Percentiles rank a stretch among this genome's conserved stretches.
phyloP scores from a whole-genome alignment of 108 stramenopile genomes.

The Aurantiochytrium sp. region DNA sequence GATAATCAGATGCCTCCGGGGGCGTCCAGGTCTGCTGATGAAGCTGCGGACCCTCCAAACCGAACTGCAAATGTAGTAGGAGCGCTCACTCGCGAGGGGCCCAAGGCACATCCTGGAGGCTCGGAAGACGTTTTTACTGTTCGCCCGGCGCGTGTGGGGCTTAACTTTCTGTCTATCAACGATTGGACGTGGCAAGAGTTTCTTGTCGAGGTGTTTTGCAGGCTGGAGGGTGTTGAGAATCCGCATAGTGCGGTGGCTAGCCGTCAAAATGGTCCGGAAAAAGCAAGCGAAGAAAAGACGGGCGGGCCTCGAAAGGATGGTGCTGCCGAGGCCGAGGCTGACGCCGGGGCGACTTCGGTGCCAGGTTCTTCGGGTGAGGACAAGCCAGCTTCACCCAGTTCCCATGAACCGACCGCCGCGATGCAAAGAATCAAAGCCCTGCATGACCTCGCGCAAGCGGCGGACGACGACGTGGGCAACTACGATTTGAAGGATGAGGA shows the following conservation, averaged over 20 bases:
- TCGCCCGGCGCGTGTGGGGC: background rate
- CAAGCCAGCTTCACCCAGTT: background rate
- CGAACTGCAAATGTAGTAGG: no score
- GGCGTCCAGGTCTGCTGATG: no score
- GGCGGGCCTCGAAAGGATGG: background rate
- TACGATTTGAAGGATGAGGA: conserved; percentile 6
- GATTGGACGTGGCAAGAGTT: conserved; percentile 11
- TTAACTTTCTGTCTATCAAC: background rate
- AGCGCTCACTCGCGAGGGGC: no score
- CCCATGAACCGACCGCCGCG: background rate
- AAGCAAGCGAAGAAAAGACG: no score
- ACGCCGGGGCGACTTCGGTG: background rate
- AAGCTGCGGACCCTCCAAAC: no score
- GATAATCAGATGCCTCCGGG: no score
- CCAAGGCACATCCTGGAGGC: no score
- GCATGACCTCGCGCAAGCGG: background rate
- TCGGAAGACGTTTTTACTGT: background rate
- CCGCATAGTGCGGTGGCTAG: background rate
- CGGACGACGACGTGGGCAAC: background rate
- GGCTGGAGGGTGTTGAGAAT: background rate
- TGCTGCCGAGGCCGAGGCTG: background rate
- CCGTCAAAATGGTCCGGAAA: background rate
- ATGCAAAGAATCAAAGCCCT: background rate
- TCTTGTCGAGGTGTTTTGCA: background rate
- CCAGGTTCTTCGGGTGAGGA: no score